Percentiles rank a stretch among this genome's conserved stretches.
phyloP scores from a whole-genome alignment of 495 filamentous ascomycete species.

The Achaetomiella virescens region DNA sequence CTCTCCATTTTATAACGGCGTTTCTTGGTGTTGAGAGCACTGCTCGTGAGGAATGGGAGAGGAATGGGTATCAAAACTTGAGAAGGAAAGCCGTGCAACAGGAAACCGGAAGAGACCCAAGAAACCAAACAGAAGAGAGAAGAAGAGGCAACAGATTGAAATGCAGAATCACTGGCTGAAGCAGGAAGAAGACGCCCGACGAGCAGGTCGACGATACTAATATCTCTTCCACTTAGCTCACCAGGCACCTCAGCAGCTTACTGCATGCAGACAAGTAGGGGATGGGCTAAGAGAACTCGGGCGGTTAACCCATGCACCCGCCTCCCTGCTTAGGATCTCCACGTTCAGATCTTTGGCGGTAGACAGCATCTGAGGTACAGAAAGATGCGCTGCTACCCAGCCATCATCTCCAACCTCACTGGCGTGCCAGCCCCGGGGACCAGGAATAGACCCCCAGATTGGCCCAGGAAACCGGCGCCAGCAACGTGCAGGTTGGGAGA shows the following conservation, averaged over 20 bases:
- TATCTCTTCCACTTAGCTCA: neutral
- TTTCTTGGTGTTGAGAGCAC: conserved; percentile 5
- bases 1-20: conserved; percentile 20
- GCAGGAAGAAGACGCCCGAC: conserved; percentile 1
- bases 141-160: neutral
- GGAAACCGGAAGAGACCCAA: conserved; percentile 7
- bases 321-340: no score
- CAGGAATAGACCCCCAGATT: conserved; percentile 4
- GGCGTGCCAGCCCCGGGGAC: neutral
- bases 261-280: conserved; percentile 3
- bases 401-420: neutral
- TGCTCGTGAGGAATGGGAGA: conserved; percentile 6
- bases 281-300: neutral
- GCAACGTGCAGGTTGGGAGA: neutral
- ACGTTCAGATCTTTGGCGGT: no score
- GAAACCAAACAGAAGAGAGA: conserved; percentile 1
- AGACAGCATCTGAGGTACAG: no score
- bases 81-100: conserved; percentile 4
- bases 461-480: neutral
- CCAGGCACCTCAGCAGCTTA: neutral
- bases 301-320: conserved; percentile 1
- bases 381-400: neutral
- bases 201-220: conserved; percentile 13
- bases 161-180: conserved; percentile 1
- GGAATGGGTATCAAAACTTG: neutral